Base-by-base conservation (phyloP, 352 stramenopile species). In the Phytopythium ostracodes region DNA sequence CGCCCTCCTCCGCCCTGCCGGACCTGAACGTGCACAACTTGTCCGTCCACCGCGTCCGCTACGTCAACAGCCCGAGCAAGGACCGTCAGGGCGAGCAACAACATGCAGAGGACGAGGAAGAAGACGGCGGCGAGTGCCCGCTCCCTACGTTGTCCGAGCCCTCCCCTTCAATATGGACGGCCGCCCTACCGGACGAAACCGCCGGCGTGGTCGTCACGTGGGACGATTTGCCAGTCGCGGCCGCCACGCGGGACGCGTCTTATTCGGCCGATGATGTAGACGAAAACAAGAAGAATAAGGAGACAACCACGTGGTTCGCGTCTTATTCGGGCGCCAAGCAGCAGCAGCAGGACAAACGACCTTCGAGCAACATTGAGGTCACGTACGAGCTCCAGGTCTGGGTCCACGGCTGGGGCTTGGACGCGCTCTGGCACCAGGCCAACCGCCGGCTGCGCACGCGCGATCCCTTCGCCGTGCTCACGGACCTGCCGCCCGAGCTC, bases 301-400 rank as follows among this genome's bases (percentile, higher is more conserved):
- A 24, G 0, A 49, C 8, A 17, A 49, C 14, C 42, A 22, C 44
- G 44, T 52, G 44, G 44, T 31, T 31, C 22, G 12, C 44, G 44
- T 52, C 44, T 29, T 52, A 52, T 52, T n/a, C 44, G n/a, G 22
- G 22, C 24, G n/a, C 22, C n/a, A 29, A 6, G n/a, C n/a, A 33
- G 10, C 44, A 29, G 2, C 8, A 52, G 10, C 20, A 49, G 11
- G 56, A 70, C 36, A 53, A 66, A 43, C 38, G 47, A 12, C 58
- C 63, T 0, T 43, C 69, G 8, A 68, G 76, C 6, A 52, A 57
- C 22, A 38, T 60, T 38, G 64, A 65, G 31, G n/a, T 62, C 1
- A 53, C 65, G 25, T 91, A 91, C 56, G 79, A 91, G 60, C 68
- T 91, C 62, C 82, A 91, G 66, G 62, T 87, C 35, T 91, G 82